Percentiles rank a stretch among this genome's conserved stretches.
Evolutionary conservation across 345 rosid species (phyloP).

Genomic region (Salix brachista): DNA sequence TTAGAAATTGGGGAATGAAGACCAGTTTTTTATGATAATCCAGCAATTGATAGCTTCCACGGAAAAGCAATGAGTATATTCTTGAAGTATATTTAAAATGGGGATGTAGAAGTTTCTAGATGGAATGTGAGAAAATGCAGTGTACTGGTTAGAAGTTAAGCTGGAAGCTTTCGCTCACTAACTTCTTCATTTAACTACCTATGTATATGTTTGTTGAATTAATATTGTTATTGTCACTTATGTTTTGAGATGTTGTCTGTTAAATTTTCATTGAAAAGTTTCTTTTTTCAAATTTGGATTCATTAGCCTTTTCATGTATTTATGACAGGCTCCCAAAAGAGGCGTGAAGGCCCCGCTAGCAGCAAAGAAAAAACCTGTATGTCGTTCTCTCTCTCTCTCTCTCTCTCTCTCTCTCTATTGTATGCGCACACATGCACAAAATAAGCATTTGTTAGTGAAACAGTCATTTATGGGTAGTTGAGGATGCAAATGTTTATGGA

Average conservation of each 20-base stretch:
- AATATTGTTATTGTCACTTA: not conserved
- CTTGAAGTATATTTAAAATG: not conserved
- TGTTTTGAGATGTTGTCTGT: not conserved
- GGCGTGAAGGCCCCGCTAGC: slow-evolving; percentile 14
- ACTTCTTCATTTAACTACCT: not conserved
- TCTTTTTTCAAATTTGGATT: not conserved
- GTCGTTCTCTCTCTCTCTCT: not conserved
- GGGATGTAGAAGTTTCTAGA: not conserved
- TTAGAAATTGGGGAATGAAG: not conserved
- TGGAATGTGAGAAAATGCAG: not conserved
- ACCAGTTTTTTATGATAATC: not conserved
- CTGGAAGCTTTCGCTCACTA: not conserved
- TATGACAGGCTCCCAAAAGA: slow-evolving; percentile 20
- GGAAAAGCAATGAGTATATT: not conserved
- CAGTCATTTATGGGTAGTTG: not conserved
- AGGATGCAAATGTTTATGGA: not conserved
- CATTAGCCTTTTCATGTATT: not conserved
- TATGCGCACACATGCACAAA: not conserved
- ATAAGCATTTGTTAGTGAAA: too few relatives aligned
- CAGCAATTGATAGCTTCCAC: not conserved
- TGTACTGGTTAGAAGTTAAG: too few relatives aligned
- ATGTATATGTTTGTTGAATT: not conserved
- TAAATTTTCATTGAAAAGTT: not conserved
- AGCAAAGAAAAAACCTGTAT: slow-evolving; percentile 23
- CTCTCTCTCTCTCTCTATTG: not conserved